phyloP scores from a whole-genome alignment of 345 rosid genomes.

The Theobroma cacao region DNA sequence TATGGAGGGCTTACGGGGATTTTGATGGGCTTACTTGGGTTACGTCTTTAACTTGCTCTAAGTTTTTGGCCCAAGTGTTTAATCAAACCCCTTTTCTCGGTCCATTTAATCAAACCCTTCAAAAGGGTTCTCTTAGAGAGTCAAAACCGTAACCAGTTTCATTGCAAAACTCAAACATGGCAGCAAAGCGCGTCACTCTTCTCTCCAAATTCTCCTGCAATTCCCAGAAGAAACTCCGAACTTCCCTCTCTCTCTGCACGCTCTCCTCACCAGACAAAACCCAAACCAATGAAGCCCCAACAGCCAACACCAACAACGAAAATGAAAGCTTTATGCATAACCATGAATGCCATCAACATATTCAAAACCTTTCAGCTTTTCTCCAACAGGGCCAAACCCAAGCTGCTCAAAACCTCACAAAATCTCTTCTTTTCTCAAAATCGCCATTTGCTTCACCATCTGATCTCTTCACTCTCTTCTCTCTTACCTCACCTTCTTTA shows the following conservation, averaged over 20 bases:
- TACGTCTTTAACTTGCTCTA: not conserved
- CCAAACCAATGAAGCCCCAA: not conserved
- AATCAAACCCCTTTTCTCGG: no score
- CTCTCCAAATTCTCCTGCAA: not conserved
- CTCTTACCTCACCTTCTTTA: slow-evolving; percentile 39
- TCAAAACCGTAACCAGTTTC: not conserved
- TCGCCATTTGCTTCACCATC: slow-evolving; percentile 41
- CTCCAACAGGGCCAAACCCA: slow-evolving; percentile 49
- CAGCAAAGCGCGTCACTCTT: not conserved
- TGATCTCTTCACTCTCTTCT: slow-evolving; percentile 51
- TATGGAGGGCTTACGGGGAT: not conserved
- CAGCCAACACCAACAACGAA: not conserved
- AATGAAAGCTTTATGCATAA: not conserved
- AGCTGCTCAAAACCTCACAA: slow-evolving; percentile 44
- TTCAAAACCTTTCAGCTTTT: slow-evolving; percentile 24
- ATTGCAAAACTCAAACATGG: not conserved
- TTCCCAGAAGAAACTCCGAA: not conserved
- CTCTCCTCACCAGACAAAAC: not conserved
- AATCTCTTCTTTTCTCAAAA: slow-evolving; percentile 40
- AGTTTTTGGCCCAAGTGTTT: not conserved
- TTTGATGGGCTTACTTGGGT: not conserved
- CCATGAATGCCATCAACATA: not conserved
- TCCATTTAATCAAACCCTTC: not conserved
- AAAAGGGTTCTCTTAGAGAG: not conserved
- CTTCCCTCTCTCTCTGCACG: not conserved